These are phyloP conservation scores for Oryza rufipogon DNA, from an alignment of 176 grass and related monocot genomes.

Conservation along the genomic window DNA sequence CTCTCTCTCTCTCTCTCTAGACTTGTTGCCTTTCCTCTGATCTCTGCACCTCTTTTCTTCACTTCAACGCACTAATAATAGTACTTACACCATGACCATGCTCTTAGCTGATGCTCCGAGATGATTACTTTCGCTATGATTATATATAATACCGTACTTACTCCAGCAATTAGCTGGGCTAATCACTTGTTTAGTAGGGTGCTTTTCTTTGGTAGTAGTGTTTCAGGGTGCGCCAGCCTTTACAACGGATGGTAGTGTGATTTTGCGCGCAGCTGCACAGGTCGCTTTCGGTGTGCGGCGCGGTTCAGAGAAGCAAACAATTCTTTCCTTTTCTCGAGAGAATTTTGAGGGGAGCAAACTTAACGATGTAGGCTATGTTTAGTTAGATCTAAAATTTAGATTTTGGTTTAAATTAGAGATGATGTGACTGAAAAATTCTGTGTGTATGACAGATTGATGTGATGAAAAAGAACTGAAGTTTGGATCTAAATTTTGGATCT, in stretches of 20 bases:
- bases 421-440: no score
- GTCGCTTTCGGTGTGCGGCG: constrained; percentile 79
- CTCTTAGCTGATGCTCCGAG: background rate
- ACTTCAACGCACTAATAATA: constrained; percentile 35
- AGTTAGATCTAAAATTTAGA: no score
- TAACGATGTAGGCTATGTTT: background rate
- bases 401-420: no score
- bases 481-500: no score
- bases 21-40: constrained; percentile 27
- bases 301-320: background rate
- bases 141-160: background rate
- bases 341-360: background rate
- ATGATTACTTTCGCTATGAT: background rate
- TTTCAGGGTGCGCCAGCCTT: constrained; percentile 33
- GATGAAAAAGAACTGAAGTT: no score
- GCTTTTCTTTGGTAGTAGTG: background rate
- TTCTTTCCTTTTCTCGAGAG: background rate
- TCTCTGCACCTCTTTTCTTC: constrained; percentile 32
- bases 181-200: constrained; percentile 22
- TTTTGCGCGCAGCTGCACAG: constrained; percentile 36
- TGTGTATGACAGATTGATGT: no score
- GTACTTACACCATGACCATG: background rate
- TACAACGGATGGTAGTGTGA: constrained; percentile 31
- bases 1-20: constrained; percentile 2
- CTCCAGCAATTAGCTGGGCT: constrained; percentile 14